Evolutionary conservation across 805 yeast genomes (phyloP).

Genomic region (Candida maesae): DNA sequence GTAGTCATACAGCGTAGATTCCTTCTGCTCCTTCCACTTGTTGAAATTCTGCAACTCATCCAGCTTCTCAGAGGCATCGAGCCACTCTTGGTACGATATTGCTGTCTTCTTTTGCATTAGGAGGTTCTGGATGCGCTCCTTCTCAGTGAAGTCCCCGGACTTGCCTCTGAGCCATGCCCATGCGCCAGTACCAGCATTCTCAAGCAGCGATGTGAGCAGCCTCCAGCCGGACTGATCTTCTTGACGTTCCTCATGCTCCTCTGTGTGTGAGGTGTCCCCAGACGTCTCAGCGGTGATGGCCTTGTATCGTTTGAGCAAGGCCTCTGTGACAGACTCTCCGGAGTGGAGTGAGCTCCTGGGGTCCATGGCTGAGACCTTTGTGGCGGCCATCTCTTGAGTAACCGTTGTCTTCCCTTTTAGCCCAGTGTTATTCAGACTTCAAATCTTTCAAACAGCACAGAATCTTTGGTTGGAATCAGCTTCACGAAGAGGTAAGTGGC

Average conservation of each 20-base stretch:
- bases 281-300: constrained; percentile 5
- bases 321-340: constrained; percentile 18
- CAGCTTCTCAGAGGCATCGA: constrained; percentile 52
- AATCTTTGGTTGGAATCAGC: too few species aligned
- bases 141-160: constrained; percentile 26
- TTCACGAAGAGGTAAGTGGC: too few species aligned
- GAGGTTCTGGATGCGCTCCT: constrained; percentile 35
- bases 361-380: background rate
- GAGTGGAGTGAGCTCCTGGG: background rate
- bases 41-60: constrained; percentile 64
- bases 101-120: constrained; percentile 45
- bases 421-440: too few species aligned
- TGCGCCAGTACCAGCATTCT: background rate
- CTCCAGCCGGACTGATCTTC: constrained; percentile 2
- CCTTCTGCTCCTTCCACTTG: constrained; percentile 64
- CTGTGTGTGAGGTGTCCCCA: background rate
- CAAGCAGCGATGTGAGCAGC: constrained; percentile 1
- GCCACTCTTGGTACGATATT: constrained; percentile 62
- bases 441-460: too few species aligned
- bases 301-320: constrained; percentile 15
- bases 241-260: background rate
- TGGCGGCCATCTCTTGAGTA: background rate
- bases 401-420: too few species aligned
- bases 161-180: constrained; percentile 6
- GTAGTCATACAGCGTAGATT: constrained; percentile 71